Percentiles rank a stretch among this genome's conserved stretches.
Conservation (phyloP, 2,329 filamentous ascomycete species). For the Colletotrichum salicis region DNA sequence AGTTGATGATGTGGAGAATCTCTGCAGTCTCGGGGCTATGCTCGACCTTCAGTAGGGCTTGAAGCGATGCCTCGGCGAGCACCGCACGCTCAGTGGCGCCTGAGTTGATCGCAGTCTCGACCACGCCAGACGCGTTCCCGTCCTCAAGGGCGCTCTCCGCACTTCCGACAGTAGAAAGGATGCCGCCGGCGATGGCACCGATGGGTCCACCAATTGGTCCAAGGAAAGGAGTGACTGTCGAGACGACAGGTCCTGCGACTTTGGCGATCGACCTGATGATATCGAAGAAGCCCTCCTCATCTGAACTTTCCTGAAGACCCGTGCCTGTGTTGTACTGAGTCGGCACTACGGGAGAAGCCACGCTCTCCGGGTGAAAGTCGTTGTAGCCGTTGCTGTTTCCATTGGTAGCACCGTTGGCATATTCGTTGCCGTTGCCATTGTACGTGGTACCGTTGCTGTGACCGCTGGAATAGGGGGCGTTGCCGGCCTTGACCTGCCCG, state of each 20-base stretch:
- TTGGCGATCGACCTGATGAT: background rate
- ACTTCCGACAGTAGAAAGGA: background rate
- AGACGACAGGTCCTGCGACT: background rate
- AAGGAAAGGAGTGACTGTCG: background rate
- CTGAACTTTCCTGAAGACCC: background rate
- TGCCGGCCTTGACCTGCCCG: too few relatives aligned
- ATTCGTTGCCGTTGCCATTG: background rate
- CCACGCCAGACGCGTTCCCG: background rate
- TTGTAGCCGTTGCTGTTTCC: background rate
- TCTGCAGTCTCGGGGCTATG: background rate
- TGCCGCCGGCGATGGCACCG: background rate
- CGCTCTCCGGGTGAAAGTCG: background rate
- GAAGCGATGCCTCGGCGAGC: background rate
- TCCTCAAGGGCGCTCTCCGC: background rate
- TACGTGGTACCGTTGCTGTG: background rate
- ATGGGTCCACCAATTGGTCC: background rate
- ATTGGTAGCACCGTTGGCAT: background rate
- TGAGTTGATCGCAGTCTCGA: background rate
- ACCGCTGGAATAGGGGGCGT: too few relatives aligned
- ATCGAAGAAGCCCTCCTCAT: slow-evolving; percentile 1
- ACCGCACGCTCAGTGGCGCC: background rate
- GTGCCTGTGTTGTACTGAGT: background rate
- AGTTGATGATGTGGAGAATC: background rate
- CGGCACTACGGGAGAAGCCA: background rate
- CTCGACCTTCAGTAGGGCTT: background rate